Conservation (phyloP, 352 stramenopile species). For the Pythium utonaiense region DNA sequence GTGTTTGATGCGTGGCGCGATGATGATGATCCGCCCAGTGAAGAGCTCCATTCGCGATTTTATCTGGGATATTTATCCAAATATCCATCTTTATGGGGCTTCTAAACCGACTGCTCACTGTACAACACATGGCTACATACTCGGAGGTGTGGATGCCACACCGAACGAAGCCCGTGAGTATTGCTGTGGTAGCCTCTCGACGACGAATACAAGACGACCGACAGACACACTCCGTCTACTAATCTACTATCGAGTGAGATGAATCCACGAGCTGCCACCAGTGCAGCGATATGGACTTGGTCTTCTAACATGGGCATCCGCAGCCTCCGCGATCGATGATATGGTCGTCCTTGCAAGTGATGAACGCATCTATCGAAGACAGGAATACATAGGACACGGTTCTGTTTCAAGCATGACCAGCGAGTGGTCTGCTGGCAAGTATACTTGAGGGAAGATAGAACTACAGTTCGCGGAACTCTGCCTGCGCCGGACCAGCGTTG, state of each 20-base stretch:
- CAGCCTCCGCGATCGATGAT: no score
- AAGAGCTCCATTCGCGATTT: neutral
- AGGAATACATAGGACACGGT: neutral
- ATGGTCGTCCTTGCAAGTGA: no score
- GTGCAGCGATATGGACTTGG: no score
- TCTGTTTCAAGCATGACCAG: neutral
- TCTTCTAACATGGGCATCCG: no score
- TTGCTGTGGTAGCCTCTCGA: no score
- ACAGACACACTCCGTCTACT: no score
- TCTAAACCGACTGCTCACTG: neutral
- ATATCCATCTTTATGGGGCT: neutral
- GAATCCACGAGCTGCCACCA: no score
- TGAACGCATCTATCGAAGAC: no score
- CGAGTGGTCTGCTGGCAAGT: neutral
- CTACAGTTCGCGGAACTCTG: conserved; percentile 79
- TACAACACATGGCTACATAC: neutral
- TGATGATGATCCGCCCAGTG: neutral
- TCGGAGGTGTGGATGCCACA: no score
- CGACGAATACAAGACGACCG: no score
- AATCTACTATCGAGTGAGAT: no score
- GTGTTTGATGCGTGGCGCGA: neutral
- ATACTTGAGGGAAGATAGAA: neutral
- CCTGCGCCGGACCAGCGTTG: conserved; percentile 44
- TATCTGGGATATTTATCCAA: neutral
- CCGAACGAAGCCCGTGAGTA: no score